Percentiles rank a stretch among this genome's conserved stretches.
phyloP scores from a whole-genome alignment of 768 basidiomycete genomes.

The Agrocybe praecox region DNA sequence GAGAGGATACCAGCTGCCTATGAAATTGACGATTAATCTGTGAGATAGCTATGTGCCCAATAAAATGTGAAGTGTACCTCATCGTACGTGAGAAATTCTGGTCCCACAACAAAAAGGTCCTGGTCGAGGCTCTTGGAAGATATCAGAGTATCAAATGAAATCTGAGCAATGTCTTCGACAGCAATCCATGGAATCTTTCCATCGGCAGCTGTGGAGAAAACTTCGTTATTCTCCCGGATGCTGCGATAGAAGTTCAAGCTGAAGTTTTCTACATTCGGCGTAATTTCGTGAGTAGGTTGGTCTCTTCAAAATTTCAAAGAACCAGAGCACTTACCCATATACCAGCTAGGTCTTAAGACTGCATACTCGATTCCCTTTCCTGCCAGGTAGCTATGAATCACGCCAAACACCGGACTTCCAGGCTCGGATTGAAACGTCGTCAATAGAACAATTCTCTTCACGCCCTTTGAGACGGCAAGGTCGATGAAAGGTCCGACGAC shows the following conservation, averaged over 20 bases:
- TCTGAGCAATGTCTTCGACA: constrained; percentile 29
- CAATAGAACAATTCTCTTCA: constrained; percentile 32
- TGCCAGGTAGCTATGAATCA: constrained; percentile 27
- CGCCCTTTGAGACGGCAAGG: constrained; percentile 24
- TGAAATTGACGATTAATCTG: too few relatives aligned
- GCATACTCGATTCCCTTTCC: constrained; percentile 23
- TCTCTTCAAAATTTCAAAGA: neutral
- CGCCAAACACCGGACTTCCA: constrained; percentile 18
- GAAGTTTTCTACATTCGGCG: constrained; percentile 35
- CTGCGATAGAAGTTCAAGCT: constrained; percentile 7
- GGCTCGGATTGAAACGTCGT: constrained; percentile 18
- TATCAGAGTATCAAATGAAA: constrained; percentile 24
- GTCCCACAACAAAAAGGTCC: constrained; percentile 8
- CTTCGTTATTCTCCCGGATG: constrained; percentile 22
- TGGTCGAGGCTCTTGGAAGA: constrained; percentile 13
- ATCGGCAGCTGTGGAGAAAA: constrained; percentile 19
- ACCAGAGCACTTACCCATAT: constrained; percentile 26
- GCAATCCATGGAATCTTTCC: constrained; percentile 24
- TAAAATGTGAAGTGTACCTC: constrained; percentile 1
- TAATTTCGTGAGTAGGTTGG: neutral
- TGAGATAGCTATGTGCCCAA: neutral
- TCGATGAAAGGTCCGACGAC: constrained; percentile 31
- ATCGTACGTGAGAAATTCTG: constrained; percentile 13
- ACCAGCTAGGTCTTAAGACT: constrained; percentile 31
- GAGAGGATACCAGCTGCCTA: constrained; percentile 2